Evolutionary conservation across 805 yeast species (phyloP), one percentile per base, ranked within the genome.

Genomic region (Wickerhamiella cacticola): DNA sequence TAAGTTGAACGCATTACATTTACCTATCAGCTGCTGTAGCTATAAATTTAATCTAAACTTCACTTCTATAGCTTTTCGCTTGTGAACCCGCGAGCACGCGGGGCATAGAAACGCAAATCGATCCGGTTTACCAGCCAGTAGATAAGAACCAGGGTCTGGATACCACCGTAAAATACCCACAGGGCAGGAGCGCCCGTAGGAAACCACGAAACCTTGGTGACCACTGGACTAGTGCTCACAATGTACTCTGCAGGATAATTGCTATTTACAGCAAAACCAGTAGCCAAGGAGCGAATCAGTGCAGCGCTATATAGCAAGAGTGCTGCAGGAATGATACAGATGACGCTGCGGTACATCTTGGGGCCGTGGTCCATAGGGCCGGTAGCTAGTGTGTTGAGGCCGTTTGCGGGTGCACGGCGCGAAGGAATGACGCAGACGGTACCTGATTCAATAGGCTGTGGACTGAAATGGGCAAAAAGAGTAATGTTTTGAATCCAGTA

Each of bases 131-230:
- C 4, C 9, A 41, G 33, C 35, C 35, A 41, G 24, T 16, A 10
- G 25, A 41, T 5, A 3, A 28, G 16, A 2, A 18, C 23, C 5
- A 41, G 24, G 12, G 35, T 28, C 26, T 41, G 35, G 2, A 41
- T 15, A 18, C 45, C 45, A 16, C 45, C 45, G 12, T 41, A 41
- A 18, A 41, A 41, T 18, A 24, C 36, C 45, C 45, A 41, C 13
- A 41, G 23, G 15, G 43, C 43, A 12, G 25, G 33, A 5, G 26
- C 21, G 8, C 23, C 26, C 4, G 33, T 15, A 16, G 43, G 43
- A 25, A 40, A 40, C 43, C 43, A 40, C 8, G 16, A 6, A 3
- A 2, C 3, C 13, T 16, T 15, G 9, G 23, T 5, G 2, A 6
- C 25, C 12, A 25, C 13, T 9, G 43, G 43, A 16, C 9, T n/a